Percentiles rank a stretch among this genome's conserved stretches.
Evolutionary conservation across 2,329 filamentous ascomycete species (phyloP).

Genomic region (Alternaria arbusti): DNA sequence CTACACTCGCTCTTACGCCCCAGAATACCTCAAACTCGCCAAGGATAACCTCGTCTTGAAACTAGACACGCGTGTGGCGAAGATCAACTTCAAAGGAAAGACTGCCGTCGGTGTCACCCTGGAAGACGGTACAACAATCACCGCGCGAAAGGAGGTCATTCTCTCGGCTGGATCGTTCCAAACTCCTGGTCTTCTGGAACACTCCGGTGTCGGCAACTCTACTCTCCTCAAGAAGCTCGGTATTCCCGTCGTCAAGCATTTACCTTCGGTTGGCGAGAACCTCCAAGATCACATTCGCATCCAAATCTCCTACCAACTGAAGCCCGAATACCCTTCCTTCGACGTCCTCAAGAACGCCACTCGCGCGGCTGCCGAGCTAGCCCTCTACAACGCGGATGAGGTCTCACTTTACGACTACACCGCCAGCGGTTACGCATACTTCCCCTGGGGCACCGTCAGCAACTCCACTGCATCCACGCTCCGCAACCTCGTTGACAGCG

Average conservation of each 20-base stretch:
- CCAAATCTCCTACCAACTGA: conserved; percentile 30
- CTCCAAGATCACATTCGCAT: conserved; percentile 44
- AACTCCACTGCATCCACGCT: conserved; percentile 41
- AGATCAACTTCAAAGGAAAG: conserved; percentile 45
- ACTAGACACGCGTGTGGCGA: conserved; percentile 47
- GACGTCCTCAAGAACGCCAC: conserved; percentile 34
- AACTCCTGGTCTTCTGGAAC: conserved; percentile 33
- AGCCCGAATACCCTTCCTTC: conserved; percentile 30
- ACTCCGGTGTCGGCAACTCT: conserved; percentile 32
- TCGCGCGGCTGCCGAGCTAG: conserved; percentile 50
- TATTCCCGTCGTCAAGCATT: conserved; percentile 26
- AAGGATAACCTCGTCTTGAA: conserved; percentile 53
- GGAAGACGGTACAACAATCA: conserved; percentile 36
- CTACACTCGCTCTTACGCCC: conserved; percentile 59
- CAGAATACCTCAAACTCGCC: conserved; percentile 53
- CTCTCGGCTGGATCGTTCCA: conserved; percentile 36
- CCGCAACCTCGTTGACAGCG: conserved; percentile 40
- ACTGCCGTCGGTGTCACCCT: conserved; percentile 43
- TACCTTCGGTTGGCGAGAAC: conserved; percentile 37
- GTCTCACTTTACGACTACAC: conserved; percentile 51
- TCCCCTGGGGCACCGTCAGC: conserved; percentile 51
- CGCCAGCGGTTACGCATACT: conserved; percentile 50
- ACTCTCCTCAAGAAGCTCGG: conserved; percentile 20
- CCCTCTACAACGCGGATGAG: conserved; percentile 43
- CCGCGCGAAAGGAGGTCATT: conserved; percentile 38